These are phyloP conservation scores for Acephala macrosclerotiorum DNA, from an alignment of 2,329 filamentous ascomycete species.

Conservation along the genomic window DNA sequence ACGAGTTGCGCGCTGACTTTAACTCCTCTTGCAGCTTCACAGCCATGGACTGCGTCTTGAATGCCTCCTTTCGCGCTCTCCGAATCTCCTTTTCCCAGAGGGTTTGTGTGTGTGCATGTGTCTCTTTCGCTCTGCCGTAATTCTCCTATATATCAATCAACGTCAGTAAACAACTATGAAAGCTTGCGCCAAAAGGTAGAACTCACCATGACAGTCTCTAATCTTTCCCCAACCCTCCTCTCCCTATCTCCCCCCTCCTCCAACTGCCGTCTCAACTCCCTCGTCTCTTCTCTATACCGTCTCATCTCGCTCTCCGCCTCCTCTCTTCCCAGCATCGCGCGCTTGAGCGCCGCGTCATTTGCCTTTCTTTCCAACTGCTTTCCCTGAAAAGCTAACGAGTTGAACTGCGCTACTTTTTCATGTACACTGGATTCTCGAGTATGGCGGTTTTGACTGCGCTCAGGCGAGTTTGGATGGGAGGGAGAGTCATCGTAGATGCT, in stretches of 20 bases:
- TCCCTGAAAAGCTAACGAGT: constrained; percentile 63
- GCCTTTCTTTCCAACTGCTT: constrained; percentile 70
- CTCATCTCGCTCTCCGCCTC: constrained; percentile 75
- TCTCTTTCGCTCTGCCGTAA: constrained; percentile 74
- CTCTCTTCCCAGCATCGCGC: constrained; percentile 72
- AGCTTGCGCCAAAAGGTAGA: constrained; percentile 39
- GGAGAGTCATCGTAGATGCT: constrained; percentile 35
- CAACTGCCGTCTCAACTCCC: constrained; percentile 61
- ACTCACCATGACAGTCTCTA: constrained; percentile 74
- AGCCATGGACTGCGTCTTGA: constrained; percentile 74
- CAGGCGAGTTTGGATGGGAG: too few relatives aligned
- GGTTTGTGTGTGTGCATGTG: constrained; percentile 69
- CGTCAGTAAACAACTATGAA: constrained; percentile 20
- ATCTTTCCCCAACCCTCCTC: constrained; percentile 68
- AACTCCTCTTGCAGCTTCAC: constrained; percentile 79
- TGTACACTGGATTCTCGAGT: constrained; percentile 67
- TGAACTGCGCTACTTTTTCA: constrained; percentile 76
- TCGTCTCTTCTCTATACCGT: constrained; percentile 66
- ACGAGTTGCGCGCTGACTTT: constrained; percentile 61
- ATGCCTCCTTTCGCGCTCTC: constrained; percentile 73
- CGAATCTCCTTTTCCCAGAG: constrained; percentile 80
- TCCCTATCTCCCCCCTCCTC: constrained; percentile 73
- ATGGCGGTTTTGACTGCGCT: constrained; percentile 30
- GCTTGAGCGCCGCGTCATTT: constrained; percentile 70
- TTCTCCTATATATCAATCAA: constrained; percentile 61